Conservation (phyloP, 2,329 filamentous ascomycete genomes). For the Graphilbum ipis-grandicollis region DNA sequence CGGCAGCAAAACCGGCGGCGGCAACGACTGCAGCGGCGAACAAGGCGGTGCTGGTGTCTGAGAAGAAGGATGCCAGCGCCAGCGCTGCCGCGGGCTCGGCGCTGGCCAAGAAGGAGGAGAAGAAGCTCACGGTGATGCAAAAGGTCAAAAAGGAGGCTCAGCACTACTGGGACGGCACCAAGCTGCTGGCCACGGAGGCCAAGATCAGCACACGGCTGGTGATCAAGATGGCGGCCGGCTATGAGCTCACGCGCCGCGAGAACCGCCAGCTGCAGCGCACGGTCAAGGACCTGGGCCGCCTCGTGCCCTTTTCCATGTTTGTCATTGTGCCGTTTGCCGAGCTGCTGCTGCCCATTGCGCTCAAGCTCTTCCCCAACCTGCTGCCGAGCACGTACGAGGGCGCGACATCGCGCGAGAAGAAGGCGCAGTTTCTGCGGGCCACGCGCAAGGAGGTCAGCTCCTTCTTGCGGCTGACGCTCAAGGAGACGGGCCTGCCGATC, state of each 20-base stretch:
- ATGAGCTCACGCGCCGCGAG: conserved; percentile 88
- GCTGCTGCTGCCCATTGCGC: conserved; percentile 72
- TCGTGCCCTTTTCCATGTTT: conserved; percentile 94
- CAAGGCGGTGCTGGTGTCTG: no score
- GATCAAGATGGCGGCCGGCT: conserved; percentile 93
- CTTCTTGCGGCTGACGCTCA: conserved; percentile 76
- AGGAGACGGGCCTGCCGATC: conserved; percentile 83
- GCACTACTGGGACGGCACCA: conserved; percentile 98
- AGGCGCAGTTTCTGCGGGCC: conserved; percentile 62
- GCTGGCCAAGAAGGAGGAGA: conserved; percentile 43
- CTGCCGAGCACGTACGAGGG: conserved; percentile 94
- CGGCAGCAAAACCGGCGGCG: no score
- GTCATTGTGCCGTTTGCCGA: conserved; percentile 94
- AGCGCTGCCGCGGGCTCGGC: conserved; percentile 13
- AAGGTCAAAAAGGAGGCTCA: conserved; percentile 87
- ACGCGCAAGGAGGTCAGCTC: conserved; percentile 86
- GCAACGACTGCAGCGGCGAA: no score
- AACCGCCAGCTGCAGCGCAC: conserved; percentile 84
- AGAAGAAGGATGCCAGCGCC: background rate
- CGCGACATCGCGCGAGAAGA: conserved; percentile 76
- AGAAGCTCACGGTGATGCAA: conserved; percentile 77
- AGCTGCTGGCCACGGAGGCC: conserved; percentile 80
- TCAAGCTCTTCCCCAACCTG: conserved; percentile 93
- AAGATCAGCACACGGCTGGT: conserved; percentile 83
- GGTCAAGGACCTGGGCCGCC: conserved; percentile 77